A percentile compares a stretch with the other conserved stretches of the same genome.
phyloP scores from a whole-genome alignment of 805 yeast species.

The Yarrowia porcina region DNA sequence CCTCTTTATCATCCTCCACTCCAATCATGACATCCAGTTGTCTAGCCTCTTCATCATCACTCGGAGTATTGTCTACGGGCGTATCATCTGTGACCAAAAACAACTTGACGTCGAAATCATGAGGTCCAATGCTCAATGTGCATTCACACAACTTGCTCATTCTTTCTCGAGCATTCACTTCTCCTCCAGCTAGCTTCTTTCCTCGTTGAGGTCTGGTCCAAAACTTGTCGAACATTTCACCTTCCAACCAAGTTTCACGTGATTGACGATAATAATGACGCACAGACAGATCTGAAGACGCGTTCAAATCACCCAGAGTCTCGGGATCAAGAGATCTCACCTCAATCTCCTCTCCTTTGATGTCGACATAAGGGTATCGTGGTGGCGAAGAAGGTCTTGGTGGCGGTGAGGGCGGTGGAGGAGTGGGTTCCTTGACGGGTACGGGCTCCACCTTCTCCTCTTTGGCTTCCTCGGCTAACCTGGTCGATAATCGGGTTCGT shows the following conservation, averaged over 20 bases:
- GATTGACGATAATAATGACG: slow-evolving; percentile 45
- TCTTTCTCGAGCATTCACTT: slow-evolving; percentile 67
- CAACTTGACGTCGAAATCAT: slow-evolving; percentile 67
- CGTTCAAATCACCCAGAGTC: slow-evolving; percentile 5
- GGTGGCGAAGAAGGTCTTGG: slow-evolving; percentile 6
- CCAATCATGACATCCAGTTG: slow-evolving; percentile 9
- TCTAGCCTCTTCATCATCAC: slow-evolving; percentile 18
- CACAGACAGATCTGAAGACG: slow-evolving; percentile 18
- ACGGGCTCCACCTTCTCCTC: neutral
- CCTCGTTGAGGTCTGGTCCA: slow-evolving; percentile 73
- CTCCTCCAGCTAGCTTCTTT: slow-evolving; percentile 46
- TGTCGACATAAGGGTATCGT: slow-evolving; percentile 15
- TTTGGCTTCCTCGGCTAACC: slow-evolving; percentile 15
- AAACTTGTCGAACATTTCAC: slow-evolving; percentile 67
- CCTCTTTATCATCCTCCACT: slow-evolving; percentile 8
- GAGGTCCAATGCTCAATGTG: slow-evolving; percentile 73
- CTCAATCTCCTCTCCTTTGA: slow-evolving; percentile 18
- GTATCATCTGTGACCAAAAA: slow-evolving; percentile 80
- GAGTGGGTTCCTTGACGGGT: slow-evolving; percentile 12
- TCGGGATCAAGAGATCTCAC: slow-evolving; percentile 9
- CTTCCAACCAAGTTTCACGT: slow-evolving; percentile 61
- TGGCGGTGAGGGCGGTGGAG: slow-evolving; percentile 12
- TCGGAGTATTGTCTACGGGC: neutral
- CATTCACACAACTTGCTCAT: slow-evolving; percentile 88
- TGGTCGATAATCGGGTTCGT: slow-evolving; percentile 9